These are phyloP conservation scores for Rehmannia glutinosa DNA, from an alignment of 257 asterid genomes.

Conservation along the genomic window DNA sequence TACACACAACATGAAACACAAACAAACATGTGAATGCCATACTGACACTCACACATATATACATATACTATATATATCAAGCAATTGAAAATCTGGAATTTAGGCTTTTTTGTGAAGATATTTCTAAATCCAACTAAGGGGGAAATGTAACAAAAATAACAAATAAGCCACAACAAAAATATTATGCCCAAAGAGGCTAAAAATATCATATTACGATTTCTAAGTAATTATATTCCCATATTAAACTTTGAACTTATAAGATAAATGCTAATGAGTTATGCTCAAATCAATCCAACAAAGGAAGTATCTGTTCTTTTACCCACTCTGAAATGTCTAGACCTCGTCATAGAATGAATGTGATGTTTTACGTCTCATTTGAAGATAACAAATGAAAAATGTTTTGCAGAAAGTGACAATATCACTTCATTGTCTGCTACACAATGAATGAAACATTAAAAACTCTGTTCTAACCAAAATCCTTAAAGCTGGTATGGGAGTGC, in stretches of 20 bases:
- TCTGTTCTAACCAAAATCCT: neutral
- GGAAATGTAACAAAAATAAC: neutral
- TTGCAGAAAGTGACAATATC: neutral
- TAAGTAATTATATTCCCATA: neutral
- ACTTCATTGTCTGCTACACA: neutral
- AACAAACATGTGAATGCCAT: neutral
- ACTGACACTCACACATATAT: neutral
- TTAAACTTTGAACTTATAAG: too few relatives aligned
- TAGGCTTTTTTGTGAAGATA: neutral
- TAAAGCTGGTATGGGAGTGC: neutral
- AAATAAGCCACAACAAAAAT: neutral
- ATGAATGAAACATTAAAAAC: neutral
- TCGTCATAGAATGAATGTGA: neutral
- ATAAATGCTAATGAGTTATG: too few relatives aligned
- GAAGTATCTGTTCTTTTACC: too few relatives aligned
- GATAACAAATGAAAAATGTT: neutral
- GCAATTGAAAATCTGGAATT: neutral
- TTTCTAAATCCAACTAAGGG: neutral
- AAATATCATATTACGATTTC: neutral
- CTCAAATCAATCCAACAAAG: too few relatives aligned
- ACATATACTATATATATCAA: neutral
- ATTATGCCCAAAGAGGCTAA: neutral
- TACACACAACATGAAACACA: neutral
- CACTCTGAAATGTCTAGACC: too few relatives aligned
- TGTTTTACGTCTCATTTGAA: neutral